Evolutionary conservation across 495 filamentous ascomycete species (phyloP), one percentile per base, ranked within the genome.

Genomic region (Neurospora sublineolata): DNA sequence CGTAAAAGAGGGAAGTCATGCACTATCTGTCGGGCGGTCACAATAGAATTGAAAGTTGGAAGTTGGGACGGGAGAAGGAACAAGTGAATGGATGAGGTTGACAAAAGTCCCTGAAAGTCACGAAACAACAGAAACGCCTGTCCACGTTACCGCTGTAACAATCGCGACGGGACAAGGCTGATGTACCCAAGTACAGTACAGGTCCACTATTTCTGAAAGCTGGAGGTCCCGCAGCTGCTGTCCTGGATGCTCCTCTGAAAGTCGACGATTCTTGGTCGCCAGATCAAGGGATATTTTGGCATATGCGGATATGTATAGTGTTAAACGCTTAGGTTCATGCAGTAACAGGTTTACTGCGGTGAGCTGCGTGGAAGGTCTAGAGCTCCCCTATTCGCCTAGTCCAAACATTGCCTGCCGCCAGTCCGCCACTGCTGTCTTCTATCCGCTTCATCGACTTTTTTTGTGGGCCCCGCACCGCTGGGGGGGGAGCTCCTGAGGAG

Each of bases 391-490:
- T 58, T 37, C 36, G 44, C 70, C 38, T 60, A 33, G 20, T 2
- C 39, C 37, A 46, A 60, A 42, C 68, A 36, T 60, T 71, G 74
- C 71, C 69, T 73, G 74, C 67, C 68, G 73, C 74, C 76, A 79
- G 75, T 74, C 79, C 78, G 77, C 77, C 69, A 67, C 60, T 73
- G 71, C 71, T 74, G 69, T 69, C 68, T 76, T 72, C 69, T 52
- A 70, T 72, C 68, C 71, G 73, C 73, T 70, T 70, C 73, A 68
- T 72, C 76, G 71, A 78, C 75, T 79, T 82, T 83, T 83, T 84
- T 82, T 75, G 76, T 68, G 76, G 73, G 69, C 52, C 52, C 52
- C 52, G 52, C 52, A 60, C 52, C 52, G 52, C 52, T 64, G 52
- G 52, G 27, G 52, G 27, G 14, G 52, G 52, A 64, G 52, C 72